phyloP scores from a whole-genome alignment of 257 asterid species.

The Solanum gandarillasii region DNA sequence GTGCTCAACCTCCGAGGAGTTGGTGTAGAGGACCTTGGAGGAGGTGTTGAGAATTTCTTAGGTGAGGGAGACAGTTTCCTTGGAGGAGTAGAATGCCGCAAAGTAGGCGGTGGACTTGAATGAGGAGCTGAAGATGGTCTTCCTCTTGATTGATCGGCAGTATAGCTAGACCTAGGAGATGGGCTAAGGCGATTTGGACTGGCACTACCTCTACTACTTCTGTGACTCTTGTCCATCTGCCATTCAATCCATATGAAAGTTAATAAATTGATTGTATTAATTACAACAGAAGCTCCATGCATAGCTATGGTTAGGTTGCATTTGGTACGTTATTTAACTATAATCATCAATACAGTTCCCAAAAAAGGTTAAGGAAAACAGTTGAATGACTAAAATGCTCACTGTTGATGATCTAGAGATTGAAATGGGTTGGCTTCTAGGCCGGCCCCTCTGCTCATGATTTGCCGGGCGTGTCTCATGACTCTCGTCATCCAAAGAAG shows the following conservation, averaged over 20 bases:
- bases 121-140: constrained; percentile 52
- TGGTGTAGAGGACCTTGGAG: constrained; percentile 55
- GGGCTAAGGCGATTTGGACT: constrained; percentile 84
- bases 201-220: constrained; percentile 71
- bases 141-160: constrained; percentile 51
- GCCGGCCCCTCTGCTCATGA: constrained; percentile 71
- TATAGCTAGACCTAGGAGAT: constrained; percentile 59
- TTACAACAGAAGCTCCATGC: neutral
- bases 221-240: constrained; percentile 72
- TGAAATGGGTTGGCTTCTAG: constrained; percentile 81
- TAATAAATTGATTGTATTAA: neutral
- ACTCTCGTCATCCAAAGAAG: constrained; percentile 78
- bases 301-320: neutral
- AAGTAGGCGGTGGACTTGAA: constrained; percentile 68
- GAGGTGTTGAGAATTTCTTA: constrained; percentile 42
- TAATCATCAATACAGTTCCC: neutral
- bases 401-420: constrained; percentile 80
- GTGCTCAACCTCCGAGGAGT: constrained; percentile 75
- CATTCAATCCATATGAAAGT: constrained; percentile 3
- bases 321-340: neutral
- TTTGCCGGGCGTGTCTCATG: constrained; percentile 42
- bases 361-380: neutral
- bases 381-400: constrained; percentile 3
- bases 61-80: constrained; percentile 79
- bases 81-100: constrained; percentile 42